Base-by-base conservation (phyloP, 306 rosid species). In the Alnus rubra region DNA sequence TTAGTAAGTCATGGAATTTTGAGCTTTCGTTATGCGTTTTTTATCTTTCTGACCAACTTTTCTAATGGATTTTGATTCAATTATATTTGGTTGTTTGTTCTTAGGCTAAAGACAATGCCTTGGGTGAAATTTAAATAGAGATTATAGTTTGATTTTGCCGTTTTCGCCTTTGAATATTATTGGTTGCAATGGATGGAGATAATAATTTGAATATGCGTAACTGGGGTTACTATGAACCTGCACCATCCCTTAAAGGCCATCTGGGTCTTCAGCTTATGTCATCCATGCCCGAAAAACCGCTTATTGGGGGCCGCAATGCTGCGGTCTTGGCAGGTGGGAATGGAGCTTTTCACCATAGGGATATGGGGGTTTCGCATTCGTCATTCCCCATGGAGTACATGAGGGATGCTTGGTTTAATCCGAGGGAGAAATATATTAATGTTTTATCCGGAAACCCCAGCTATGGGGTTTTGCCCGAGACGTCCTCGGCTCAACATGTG, bases 221-320 rank as follows among this genome's bases (percentile, higher is more conserved):
- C 69, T 95, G 99, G 99, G 97, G 97, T 79, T 95, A 90, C 89
- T 92, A 93, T 86, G 99, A 92, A 82, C 93, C 98, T 3, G 74
- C 88, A 0, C 23, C 88, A 0, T 82, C 97, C 35, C 87, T 82
- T 68, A 92, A 93, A 86, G 89, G 87, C 51, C 97, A 93, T 71
- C 89, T 93, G 47, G 96, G 99, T 60, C 90, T 95, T 73, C 97
- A 90, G 85, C 96, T 95, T 82, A 93, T 95, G 97, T 86, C 99
- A 0, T 81, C 94, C 51, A 88, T 95, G 89, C 90, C 90, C 1
- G 97, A 95, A 42, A 91, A 91, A 69, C 85, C 93, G 48, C 67
- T 87, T 68, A 71, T 91, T 7, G 89, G 94, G 51, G 94, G 90
- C 23, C 97, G 93, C 35, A 88, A 87, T 85, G 87, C 88, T 31